phyloP scores from a whole-genome alignment of 768 basidiomycete genomes.

The Clitopilus passeckerianus region DNA sequence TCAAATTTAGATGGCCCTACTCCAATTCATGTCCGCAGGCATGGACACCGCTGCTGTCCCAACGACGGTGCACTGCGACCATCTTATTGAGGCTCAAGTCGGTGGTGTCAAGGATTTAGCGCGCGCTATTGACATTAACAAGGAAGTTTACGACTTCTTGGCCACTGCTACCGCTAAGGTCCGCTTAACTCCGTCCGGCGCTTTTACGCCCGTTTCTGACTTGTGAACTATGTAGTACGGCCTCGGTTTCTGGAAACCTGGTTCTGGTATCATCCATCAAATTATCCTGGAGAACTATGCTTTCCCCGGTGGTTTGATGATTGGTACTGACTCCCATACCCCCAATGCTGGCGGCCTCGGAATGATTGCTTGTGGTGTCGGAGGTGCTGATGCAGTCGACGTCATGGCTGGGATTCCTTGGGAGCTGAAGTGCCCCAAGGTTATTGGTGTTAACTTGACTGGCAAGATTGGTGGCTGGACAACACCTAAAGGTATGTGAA shows the following conservation, averaged over 20 bases:
- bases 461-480: slow-evolving; percentile 98
- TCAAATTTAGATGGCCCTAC: slow-evolving; percentile 84
- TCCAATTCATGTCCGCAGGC: slow-evolving; percentile 99
- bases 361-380: slow-evolving; percentile 99
- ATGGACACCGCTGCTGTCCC: slow-evolving; percentile 98
- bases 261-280: slow-evolving; percentile 98
- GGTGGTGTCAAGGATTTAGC: slow-evolving; percentile 93
- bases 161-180: slow-evolving; percentile 95
- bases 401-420: slow-evolving; percentile 98
- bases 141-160: slow-evolving; percentile 99
- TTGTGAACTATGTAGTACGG: slow-evolving; percentile 59
- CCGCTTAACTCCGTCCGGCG: slow-evolving; percentile 7
- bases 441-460: slow-evolving; percentile 94
- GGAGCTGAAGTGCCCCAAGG: slow-evolving; percentile 99
- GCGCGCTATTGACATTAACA: slow-evolving; percentile 90
- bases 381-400: slow-evolving; percentile 98
- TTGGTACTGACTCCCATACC: slow-evolving; percentile 99
- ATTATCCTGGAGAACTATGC: slow-evolving; percentile 99
- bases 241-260: slow-evolving; percentile 99
- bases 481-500: slow-evolving; percentile 79
- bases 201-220: not conserved
- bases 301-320: slow-evolving; percentile 99
- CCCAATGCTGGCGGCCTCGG: slow-evolving; percentile 99
- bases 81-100: slow-evolving; percentile 95
- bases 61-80: slow-evolving; percentile 98